Percentiles rank a stretch among this genome's conserved stretches.
Conservation (phyloP, 345 rosid species). For the Clausena lansium region DNA sequence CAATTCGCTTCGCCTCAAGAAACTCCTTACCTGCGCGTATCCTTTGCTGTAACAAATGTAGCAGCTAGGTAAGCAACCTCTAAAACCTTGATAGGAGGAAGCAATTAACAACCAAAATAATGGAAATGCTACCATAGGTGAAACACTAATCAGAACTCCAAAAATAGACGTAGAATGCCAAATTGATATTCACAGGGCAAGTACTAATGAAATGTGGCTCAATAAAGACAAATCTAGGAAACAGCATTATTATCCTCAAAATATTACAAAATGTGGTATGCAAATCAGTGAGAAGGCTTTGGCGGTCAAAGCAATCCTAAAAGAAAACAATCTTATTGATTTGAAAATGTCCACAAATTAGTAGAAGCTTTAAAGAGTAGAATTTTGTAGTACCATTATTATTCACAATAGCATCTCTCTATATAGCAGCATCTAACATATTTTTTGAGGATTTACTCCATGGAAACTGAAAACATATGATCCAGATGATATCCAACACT, state of each 20-base stretch:
- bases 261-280: neutral
- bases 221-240: neutral
- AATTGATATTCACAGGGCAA: neutral
- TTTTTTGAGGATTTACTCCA: neutral
- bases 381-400: neutral
- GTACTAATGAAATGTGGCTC: neutral
- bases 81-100: neutral
- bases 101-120: neutral
- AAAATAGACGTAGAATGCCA: neutral
- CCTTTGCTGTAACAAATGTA: conserved; percentile 51
- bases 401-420: neutral
- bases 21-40: conserved; percentile 70
- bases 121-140: neutral
- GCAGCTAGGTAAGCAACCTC: conserved; percentile 1
- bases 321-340: neutral
- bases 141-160: neutral
- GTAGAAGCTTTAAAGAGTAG: neutral
- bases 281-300: neutral
- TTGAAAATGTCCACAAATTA: neutral
- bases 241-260: neutral
- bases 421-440: neutral
- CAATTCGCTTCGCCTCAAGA: conserved; percentile 47
- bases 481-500: neutral
- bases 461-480: neutral
- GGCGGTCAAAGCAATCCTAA: neutral